These are phyloP conservation scores for Sextonia rubra DNA, from an alignment of 164 flowering plant species.

Conservation along the genomic window DNA sequence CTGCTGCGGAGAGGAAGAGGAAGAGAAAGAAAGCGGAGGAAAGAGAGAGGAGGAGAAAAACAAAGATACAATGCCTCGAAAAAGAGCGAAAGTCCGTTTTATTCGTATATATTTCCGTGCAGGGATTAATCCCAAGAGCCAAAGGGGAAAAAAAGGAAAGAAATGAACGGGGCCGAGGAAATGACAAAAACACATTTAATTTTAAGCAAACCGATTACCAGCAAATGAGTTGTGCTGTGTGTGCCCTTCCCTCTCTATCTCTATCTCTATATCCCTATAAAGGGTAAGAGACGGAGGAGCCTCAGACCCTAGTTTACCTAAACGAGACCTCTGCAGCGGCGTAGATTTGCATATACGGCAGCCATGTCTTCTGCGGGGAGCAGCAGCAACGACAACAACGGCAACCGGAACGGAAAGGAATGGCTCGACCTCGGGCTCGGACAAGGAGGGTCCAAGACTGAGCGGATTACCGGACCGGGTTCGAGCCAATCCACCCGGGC, in stretches of 20 bases:
- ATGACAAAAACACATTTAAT: neutral
- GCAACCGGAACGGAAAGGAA: slow-evolving; percentile 2
- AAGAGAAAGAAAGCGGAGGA: neutral
- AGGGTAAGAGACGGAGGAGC: slow-evolving; percentile 12
- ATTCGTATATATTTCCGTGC: slow-evolving; percentile 16
- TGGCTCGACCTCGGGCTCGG: slow-evolving; percentile 25
- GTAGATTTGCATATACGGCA: slow-evolving; percentile 9
- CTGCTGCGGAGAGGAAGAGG: neutral
- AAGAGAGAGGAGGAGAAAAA: neutral
- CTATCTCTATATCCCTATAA: too few relatives aligned
- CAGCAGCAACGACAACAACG: neutral
- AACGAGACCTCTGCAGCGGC: slow-evolving; percentile 1
- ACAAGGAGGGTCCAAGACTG: neutral
- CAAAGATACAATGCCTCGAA: slow-evolving; percentile 4
- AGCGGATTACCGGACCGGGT: neutral
- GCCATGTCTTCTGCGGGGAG: slow-evolving; percentile 9
- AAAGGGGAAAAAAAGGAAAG: neutral
- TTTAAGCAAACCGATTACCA: neutral
- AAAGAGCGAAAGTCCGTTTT: slow-evolving; percentile 11
- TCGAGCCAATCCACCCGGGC: neutral
- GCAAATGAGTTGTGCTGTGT: neutral
- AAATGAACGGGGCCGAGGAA: neutral
- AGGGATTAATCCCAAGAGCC: slow-evolving; percentile 1
- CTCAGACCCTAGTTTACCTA: neutral
- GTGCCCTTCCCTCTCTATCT: too few relatives aligned